Base-by-base conservation (phyloP, 345 rosid species). In the Bruguiera gymnorhiza region DNA sequence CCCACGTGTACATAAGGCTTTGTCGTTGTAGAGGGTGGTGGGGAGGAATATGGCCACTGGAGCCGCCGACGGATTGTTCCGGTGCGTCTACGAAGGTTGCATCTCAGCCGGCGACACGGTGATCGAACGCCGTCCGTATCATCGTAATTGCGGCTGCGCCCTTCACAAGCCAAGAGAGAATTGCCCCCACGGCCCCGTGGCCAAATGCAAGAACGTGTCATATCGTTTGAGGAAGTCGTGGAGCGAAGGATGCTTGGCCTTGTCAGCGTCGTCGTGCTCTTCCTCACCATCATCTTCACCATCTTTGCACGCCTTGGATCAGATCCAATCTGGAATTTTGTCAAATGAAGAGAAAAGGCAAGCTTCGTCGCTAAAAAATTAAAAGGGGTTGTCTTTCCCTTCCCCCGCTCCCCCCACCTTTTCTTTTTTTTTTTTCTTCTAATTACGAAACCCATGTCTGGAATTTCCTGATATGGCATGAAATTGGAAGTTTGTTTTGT, bases 61-160 rank as follows among this genome's bases (percentile, higher is more conserved):
- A 63, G 82, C 86, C 3, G 85, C 91, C 37, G 88, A 86, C 37
- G 86, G 89, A 24, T 57, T 87, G n/a, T 81, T 88, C 74, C 83
- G 85, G 16, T 64, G 69, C 62, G 55, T 86, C 58, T 83, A 83
- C 29, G 88, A 88, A 13, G 92, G 89, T 5, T 84, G 89, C 70
- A 76, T 89, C 58, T 80, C 89, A 26, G 76, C 82, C 21, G 60
- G 76, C 3, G 88, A 88, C 55, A 29, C 74, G 16, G 74, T 75
- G 36, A 70, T 84, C 4, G 89, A 83, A 32, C 78, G 90, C 8
- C 86, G 96, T 43, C 94, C 91, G 9, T 88, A 88, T 65, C 94
- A 86, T 68, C 84, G 85, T 16, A 81, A 89, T 48, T 89, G 94
- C 53, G 30, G 82, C 5, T 89, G 94, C 20, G 89, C 91, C 2